These are phyloP conservation scores for Wallacemonas rigidus DNA, from an alignment of 208 protist species.

Conservation along the genomic window DNA sequence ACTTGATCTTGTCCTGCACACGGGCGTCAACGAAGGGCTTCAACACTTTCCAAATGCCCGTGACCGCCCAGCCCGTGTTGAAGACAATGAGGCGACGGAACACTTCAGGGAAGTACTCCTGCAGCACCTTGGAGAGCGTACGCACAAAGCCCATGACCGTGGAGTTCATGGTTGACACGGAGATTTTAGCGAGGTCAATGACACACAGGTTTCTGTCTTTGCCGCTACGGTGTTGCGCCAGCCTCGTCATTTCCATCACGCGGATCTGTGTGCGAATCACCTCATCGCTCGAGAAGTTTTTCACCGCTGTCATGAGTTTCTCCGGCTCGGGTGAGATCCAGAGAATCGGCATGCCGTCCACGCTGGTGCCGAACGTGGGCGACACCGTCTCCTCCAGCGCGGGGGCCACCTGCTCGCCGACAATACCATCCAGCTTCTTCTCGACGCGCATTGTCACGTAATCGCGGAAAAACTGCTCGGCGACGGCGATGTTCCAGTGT, in stretches of 20 bases:
- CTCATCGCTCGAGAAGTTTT: slow-evolving; percentile 32
- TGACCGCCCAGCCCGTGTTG: slow-evolving; percentile 80
- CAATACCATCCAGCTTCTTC: slow-evolving; percentile 51
- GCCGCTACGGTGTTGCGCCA: slow-evolving; percentile 30
- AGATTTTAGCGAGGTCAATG: slow-evolving; percentile 67
- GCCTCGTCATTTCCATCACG: slow-evolving; percentile 66
- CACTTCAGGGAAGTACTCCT: slow-evolving; percentile 85
- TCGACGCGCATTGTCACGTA: slow-evolving; percentile 56
- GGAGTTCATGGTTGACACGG: slow-evolving; percentile 63
- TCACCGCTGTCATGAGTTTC: slow-evolving; percentile 47
- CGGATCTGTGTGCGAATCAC: slow-evolving; percentile 63
- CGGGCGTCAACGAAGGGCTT: slow-evolving; percentile 64
- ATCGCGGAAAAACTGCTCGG: slow-evolving; percentile 40
- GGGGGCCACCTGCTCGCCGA: slow-evolving; percentile 43
- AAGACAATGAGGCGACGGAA: slow-evolving; percentile 74
- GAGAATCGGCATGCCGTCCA: slow-evolving; percentile 62
- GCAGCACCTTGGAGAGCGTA: slow-evolving; percentile 52
- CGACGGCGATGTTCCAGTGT: slow-evolving; percentile 46
- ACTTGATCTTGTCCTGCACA: slow-evolving; percentile 83
- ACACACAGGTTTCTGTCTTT: slow-evolving; percentile 76
- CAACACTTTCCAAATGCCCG: slow-evolving; percentile 78
- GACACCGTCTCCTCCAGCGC: slow-evolving; percentile 39
- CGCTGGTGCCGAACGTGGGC: slow-evolving; percentile 62
- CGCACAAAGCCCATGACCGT: slow-evolving; percentile 51
- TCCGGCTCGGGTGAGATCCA: slow-evolving; percentile 66